phyloP scores from a whole-genome alignment of 495 filamentous ascomycete genomes.

The Aspergillus avenaceus region DNA sequence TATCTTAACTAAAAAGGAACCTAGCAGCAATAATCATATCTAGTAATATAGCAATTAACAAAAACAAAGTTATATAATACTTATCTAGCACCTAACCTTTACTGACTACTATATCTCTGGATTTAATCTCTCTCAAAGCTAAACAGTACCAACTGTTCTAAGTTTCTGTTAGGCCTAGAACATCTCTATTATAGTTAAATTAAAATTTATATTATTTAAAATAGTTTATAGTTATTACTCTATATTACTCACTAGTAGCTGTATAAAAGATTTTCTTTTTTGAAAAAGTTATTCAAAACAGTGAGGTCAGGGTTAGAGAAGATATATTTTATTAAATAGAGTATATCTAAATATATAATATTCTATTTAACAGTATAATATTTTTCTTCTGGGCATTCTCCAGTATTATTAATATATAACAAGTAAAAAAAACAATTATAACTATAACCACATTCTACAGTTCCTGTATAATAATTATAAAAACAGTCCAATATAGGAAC shows the following conservation, averaged over 20 bases:
- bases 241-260: neutral
- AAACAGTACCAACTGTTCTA: neutral
- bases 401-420: too few species aligned
- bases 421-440: too few species aligned
- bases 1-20: conserved; percentile 5
- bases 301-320: neutral
- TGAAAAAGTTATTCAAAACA: neutral
- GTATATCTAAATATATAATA: conserved; percentile 25
- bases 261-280: neutral
- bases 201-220: neutral
- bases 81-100: neutral
- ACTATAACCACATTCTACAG: too few species aligned
- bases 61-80: neutral
- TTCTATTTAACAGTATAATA: too few species aligned
- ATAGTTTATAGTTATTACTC: neutral
- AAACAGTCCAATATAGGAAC: too few species aligned
- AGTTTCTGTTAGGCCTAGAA: neutral
- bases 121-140: neutral
- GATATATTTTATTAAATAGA: neutral
- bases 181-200: neutral
- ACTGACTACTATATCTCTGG: neutral
- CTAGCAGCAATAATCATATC: conserved; percentile 3
- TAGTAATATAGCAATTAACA: conserved; percentile 2
- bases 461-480: too few species aligned
- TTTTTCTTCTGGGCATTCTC: too few species aligned